Evolutionary conservation across 2,329 filamentous ascomycete species (phyloP), one percentile per base, ranked within the genome.

Genomic region (Pyricularia sp.): DNA sequence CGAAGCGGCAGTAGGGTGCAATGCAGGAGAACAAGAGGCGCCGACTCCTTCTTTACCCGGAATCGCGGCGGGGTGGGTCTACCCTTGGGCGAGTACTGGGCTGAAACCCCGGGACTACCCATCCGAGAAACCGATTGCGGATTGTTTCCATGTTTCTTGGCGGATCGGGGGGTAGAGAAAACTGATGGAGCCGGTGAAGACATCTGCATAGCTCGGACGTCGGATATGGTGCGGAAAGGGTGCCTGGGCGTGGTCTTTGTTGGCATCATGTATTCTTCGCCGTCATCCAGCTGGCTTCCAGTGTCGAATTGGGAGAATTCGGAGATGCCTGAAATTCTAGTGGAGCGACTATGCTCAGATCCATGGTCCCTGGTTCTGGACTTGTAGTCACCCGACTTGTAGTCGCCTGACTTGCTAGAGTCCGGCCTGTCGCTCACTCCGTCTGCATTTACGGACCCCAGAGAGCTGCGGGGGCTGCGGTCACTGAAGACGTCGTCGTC

Each of bases 21-120:
- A 73, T 95, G 92, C 4, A 95, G 82, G 65, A 95, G 81, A 1
- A 95, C 90, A 2, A 95, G 83, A 2, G 92, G 92, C n/a, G 82
- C 76, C 1, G 78, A 76, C 66, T 86, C 86, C 68, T 84, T 84
- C 72, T 81, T 81, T 33, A 79, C 76, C 77, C 84, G 86, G 75
- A 90, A 86, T 7, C 88, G 80, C 25, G 85, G 81, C 1, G 87
- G 84, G 5, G 87, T 89, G 4, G 77, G 77, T 65, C 77, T 79
- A 72, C 82, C 83, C 75, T 85, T 87, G 28, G 84, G 83, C 3
- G 85, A 85, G 71, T 83, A 85, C 70, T 87, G 85, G 0, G 81
- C 79, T 1, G 84, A 81, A 2, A 79, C 75, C 20, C 77, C 81
- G 1, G 85, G 86, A 55, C 86, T 89, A n/a, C 84, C 85, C 12